Conservation (phyloP, 805 yeast species). For the Barnettozyma populi region DNA sequence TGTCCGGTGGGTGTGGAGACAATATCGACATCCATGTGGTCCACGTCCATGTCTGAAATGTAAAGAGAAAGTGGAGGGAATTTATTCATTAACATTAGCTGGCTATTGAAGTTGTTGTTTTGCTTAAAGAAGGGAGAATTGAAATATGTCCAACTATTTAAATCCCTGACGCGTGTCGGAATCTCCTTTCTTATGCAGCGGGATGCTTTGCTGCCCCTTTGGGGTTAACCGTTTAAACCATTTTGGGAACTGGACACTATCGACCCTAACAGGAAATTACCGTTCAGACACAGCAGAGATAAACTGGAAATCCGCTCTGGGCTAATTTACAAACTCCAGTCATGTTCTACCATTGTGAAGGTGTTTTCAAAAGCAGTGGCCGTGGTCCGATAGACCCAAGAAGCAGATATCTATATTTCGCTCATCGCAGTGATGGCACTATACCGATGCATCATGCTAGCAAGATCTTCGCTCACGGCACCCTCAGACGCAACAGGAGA, state of each 20-base stretch:
- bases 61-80: not conserved
- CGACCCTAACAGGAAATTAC: not conserved
- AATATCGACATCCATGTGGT: not conserved
- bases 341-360: too few species aligned
- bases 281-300: not conserved
- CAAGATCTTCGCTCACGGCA: not conserved
- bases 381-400: not conserved
- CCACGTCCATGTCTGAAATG: not conserved
- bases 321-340: too few species aligned
- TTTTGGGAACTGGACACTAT: not conserved
- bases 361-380: too few species aligned
- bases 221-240: not conserved
- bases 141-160: not conserved
- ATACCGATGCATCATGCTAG: not conserved
- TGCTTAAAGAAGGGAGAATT: not conserved
- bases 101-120: not conserved
- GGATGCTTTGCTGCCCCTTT: not conserved
- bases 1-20: slow-evolving; percentile 1
- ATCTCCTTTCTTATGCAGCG: not conserved
- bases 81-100: slow-evolving; percentile 1
- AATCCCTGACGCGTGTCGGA: not conserved
- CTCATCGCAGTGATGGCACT: not conserved
- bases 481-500: not conserved
- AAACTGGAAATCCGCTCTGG: too few species aligned
- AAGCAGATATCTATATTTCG: not conserved